Evolutionary conservation across 140 eudicot genomes (phyloP).

Genomic region (Bidens hawaiensis): DNA sequence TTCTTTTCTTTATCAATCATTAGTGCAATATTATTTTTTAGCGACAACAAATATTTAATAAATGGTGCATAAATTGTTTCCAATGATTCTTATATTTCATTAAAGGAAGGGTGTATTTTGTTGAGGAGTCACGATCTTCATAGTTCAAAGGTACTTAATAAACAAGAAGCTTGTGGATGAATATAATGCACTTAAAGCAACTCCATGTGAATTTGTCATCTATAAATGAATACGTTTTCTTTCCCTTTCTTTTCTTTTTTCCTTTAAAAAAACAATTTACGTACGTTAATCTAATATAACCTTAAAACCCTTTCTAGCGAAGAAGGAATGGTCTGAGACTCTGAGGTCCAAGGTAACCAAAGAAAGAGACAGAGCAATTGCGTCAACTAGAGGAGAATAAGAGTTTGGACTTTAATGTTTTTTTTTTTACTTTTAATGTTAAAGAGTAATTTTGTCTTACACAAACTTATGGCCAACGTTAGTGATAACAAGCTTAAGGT

Average conservation of each 20-base stretch:
- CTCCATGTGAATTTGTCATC: conserved; percentile 20
- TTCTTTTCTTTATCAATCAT: neutral
- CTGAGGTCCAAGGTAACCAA: neutral
- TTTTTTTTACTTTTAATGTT: too few relatives aligned
- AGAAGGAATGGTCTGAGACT: neutral
- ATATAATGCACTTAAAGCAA: conserved; percentile 19
- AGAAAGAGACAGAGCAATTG: neutral
- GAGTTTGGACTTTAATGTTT: too few relatives aligned
- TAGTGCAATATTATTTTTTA: neutral
- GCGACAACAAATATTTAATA: neutral
- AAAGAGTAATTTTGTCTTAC: too few relatives aligned
- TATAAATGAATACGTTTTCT: neutral
- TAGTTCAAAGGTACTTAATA: neutral
- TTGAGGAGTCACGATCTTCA: conserved; percentile 23
- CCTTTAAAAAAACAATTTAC: too few relatives aligned
- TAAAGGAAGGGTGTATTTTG: conserved; percentile 18
- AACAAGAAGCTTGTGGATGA: conserved; percentile 35
- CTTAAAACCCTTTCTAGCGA: neutral
- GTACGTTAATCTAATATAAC: too few relatives aligned
- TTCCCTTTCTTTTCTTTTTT: neutral
- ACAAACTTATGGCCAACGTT: too few relatives aligned
- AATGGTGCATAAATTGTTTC: neutral
- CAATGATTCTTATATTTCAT: conserved; percentile 3
- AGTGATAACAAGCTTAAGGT: too few relatives aligned
- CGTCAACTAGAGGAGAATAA: neutral